Evolutionary conservation across 768 basidiomycete species (phyloP).

Genomic region (Tricholoma saponaceum): DNA sequence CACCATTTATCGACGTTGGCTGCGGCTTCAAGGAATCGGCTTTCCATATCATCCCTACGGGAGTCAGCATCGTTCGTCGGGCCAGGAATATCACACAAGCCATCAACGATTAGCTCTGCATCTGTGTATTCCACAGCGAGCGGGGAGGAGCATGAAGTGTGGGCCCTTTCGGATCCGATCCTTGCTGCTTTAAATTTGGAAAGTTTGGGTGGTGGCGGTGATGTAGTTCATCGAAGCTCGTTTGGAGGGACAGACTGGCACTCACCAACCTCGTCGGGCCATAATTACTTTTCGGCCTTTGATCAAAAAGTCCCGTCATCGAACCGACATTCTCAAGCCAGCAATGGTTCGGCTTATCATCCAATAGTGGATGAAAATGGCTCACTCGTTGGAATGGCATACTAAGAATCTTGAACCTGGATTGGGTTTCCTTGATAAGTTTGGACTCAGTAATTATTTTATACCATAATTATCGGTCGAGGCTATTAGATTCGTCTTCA

Average conservation of each 20-base stretch:
- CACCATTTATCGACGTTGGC: slow-evolving; percentile 5
- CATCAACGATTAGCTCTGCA: slow-evolving; percentile 24
- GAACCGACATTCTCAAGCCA: slow-evolving; percentile 12
- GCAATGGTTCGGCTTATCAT: slow-evolving; percentile 6
- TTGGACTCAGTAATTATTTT: slow-evolving; percentile 6
- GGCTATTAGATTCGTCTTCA: not conserved
- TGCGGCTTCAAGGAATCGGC: not conserved
- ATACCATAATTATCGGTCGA: slow-evolving; percentile 1
- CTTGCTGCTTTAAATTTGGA: slow-evolving; percentile 29
- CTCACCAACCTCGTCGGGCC: slow-evolving; percentile 13
- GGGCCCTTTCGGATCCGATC: slow-evolving; percentile 28
- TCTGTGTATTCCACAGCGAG: slow-evolving; percentile 27
- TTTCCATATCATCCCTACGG: not conserved
- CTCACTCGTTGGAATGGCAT: slow-evolving; percentile 15
- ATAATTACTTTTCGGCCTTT: slow-evolving; percentile 15
- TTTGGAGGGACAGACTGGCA: slow-evolving; percentile 12
- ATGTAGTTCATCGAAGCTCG: slow-evolving; percentile 11
- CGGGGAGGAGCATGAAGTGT: slow-evolving; percentile 23
- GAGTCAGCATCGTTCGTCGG: not conserved
- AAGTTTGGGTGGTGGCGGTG: slow-evolving; percentile 13
- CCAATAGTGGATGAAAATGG: slow-evolving; percentile 12
- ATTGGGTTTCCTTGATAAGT: not conserved
- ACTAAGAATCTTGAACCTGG: slow-evolving; percentile 6
- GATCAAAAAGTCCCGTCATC: slow-evolving; percentile 3
- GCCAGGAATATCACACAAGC: slow-evolving; percentile 19